These are phyloP conservation scores for Paracamarosporium sp. DNA, from an alignment of 2,329 filamentous ascomycete genomes.

Conservation along the genomic window DNA sequence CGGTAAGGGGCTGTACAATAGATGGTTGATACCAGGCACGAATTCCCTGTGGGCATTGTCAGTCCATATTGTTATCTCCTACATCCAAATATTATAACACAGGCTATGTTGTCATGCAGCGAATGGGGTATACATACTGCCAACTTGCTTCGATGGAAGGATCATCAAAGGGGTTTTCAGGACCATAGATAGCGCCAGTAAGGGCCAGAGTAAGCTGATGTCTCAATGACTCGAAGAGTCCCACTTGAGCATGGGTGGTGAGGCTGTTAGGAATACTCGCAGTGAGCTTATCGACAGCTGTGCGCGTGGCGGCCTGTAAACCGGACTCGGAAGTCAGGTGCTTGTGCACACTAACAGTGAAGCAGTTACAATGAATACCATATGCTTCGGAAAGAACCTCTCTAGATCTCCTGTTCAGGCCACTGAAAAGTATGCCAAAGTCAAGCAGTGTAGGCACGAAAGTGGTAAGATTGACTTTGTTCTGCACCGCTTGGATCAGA, in stretches of 20 bases:
- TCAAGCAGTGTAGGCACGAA: slow-evolving; percentile 48
- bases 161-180: slow-evolving; percentile 50
- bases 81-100: background rate
- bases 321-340: slow-evolving; percentile 41
- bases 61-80: background rate
- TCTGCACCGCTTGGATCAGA: slow-evolving; percentile 49
- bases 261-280: slow-evolving; percentile 23
- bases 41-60: slow-evolving; percentile 27
- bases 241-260: slow-evolving; percentile 5
- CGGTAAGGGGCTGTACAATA: slow-evolving; percentile 27
- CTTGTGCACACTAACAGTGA: slow-evolving; percentile 44
- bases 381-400: slow-evolving; percentile 19
- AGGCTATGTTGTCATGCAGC: background rate
- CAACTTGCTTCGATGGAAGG: slow-evolving; percentile 44
- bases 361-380: slow-evolving; percentile 47
- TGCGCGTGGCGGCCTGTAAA: slow-evolving; percentile 46
- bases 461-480: slow-evolving; percentile 43
- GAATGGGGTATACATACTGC: slow-evolving; percentile 33
- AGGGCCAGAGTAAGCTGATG: slow-evolving; percentile 46
- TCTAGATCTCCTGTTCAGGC: slow-evolving; percentile 26
- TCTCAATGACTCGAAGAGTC: slow-evolving; percentile 30
- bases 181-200: slow-evolving; percentile 51
- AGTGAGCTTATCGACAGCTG: slow-evolving; percentile 41
- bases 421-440: slow-evolving; percentile 39
- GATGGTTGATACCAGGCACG: slow-evolving; percentile 32